phyloP scores from a whole-genome alignment of 257 asterid species.

The Knoxia roxburghii region DNA sequence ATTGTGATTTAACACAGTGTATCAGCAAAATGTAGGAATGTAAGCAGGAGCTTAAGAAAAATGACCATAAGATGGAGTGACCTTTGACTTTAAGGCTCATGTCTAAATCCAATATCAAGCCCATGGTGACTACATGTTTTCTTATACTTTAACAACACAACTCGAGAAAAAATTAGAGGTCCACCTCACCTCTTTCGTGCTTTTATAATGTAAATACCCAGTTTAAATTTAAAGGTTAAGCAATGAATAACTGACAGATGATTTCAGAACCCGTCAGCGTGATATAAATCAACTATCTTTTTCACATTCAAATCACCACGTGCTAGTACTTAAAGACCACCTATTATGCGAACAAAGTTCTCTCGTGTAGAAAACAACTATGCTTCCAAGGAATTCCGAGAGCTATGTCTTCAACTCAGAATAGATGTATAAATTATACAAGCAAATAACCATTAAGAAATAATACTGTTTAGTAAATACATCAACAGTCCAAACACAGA shows the following conservation, averaged over 20 bases:
- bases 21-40: neutral
- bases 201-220: neutral
- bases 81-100: conserved; percentile 1
- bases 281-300: neutral
- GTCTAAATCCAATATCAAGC: neutral
- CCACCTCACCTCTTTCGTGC: neutral
- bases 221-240: neutral
- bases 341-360: neutral
- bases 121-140: neutral
- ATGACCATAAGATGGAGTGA: neutral
- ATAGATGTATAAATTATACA: neutral
- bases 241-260: neutral
- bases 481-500: neutral
- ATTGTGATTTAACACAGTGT: conserved; percentile 26
- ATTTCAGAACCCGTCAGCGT: neutral
- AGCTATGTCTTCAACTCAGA: neutral
- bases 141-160: neutral
- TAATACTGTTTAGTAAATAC: neutral
- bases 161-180: neutral
- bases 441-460: neutral
- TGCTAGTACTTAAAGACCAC: neutral
- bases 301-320: neutral
- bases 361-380: neutral
- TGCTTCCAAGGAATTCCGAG: neutral
- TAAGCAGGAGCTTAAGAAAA: neutral